A percentile compares a stretch with the other conserved stretches of the same genome.
phyloP scores from a whole-genome alignment of 768 basidiomycete species.

The Chalciporus piperatus region DNA sequence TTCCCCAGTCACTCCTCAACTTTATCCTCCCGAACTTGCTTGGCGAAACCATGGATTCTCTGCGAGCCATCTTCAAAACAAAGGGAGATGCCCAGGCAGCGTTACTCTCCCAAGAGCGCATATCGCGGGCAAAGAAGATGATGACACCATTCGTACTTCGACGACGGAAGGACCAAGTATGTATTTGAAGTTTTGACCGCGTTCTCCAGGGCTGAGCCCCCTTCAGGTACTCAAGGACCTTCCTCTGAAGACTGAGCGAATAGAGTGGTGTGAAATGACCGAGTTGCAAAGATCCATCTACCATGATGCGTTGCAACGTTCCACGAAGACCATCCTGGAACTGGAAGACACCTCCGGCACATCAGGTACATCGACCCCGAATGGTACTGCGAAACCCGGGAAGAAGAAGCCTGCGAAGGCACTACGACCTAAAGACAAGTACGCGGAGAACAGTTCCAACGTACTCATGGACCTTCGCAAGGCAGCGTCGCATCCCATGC shows the following conservation, averaged over 20 bases:
- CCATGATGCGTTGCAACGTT: conserved; percentile 78
- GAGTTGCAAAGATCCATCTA: conserved; percentile 80
- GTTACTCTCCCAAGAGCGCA: conserved; percentile 87
- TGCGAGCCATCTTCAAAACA: conserved; percentile 96
- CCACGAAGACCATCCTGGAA: conserved; percentile 75
- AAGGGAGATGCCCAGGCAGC: conserved; percentile 90
- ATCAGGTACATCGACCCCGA: conserved; percentile 33
- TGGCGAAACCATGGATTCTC: conserved; percentile 65
- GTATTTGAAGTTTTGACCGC: conserved; percentile 8
- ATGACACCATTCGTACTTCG: conserved; percentile 98
- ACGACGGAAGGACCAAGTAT: conserved; percentile 91
- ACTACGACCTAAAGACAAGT: conserved; percentile 61
- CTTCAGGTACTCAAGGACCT: conserved; percentile 85
- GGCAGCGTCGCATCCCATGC: conserved; percentile 93
- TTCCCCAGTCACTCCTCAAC: conserved; percentile 84
- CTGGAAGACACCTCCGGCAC: conserved; percentile 23
- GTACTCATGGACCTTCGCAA: conserved; percentile 98
- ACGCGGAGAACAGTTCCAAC: conserved; percentile 82
- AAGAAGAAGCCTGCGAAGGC: conserved; percentile 32
- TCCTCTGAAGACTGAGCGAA: conserved; percentile 87
- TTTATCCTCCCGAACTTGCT: conserved; percentile 96
- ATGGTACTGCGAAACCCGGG: conserved; percentile 22
- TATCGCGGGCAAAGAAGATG: conserved; percentile 96
- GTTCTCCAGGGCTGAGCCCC: neutral
- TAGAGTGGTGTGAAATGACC: conserved; percentile 96